phyloP scores from a whole-genome alignment of 1,284 basidiomycete species.

The Grifola frondosa region DNA sequence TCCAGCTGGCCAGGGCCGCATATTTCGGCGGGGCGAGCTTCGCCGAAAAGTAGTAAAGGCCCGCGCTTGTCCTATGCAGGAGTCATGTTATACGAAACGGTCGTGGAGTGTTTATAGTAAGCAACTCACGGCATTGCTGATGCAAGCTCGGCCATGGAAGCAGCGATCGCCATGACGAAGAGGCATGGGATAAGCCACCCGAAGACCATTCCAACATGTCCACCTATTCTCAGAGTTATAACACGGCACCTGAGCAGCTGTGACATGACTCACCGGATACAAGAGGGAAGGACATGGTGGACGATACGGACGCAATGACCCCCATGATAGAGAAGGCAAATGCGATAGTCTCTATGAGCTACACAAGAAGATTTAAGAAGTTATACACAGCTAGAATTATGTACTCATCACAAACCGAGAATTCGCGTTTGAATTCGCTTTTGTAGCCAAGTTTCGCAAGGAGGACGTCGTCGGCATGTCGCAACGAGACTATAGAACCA shows the following conservation, averaged over 20 bases:
- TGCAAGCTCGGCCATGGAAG: constrained; percentile 70
- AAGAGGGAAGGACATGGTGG: constrained; percentile 64
- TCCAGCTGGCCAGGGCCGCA: constrained; percentile 69
- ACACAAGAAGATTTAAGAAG: constrained; percentile 1
- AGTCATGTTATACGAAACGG: too few species aligned
- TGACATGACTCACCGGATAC: constrained; percentile 46
- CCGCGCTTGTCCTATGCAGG: constrained; percentile 44
- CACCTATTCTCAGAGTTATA: constrained; percentile 40
- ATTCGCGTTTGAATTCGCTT: constrained; percentile 74
- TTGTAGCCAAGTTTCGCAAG: constrained; percentile 73
- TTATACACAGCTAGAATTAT: neutral
- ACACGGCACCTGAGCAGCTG: neutral
- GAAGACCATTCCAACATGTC: constrained; percentile 76
- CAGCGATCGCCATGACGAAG: constrained; percentile 66
- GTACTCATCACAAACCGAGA: too few species aligned
- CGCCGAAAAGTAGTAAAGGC: constrained; percentile 74
- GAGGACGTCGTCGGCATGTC: constrained; percentile 51
- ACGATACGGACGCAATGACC: constrained; percentile 66
- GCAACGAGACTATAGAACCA: constrained; percentile 12
- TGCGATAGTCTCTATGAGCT: constrained; percentile 64
- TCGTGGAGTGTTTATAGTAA: neutral
- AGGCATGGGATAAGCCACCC: constrained; percentile 75
- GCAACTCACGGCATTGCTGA: constrained; percentile 72
- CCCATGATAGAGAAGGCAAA: constrained; percentile 80
- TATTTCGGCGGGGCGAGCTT: constrained; percentile 64